Evolutionary conservation across 1,284 basidiomycete genomes (phyloP), one percentile per base, ranked within the genome.

Genomic region (Cerrena zonata): DNA sequence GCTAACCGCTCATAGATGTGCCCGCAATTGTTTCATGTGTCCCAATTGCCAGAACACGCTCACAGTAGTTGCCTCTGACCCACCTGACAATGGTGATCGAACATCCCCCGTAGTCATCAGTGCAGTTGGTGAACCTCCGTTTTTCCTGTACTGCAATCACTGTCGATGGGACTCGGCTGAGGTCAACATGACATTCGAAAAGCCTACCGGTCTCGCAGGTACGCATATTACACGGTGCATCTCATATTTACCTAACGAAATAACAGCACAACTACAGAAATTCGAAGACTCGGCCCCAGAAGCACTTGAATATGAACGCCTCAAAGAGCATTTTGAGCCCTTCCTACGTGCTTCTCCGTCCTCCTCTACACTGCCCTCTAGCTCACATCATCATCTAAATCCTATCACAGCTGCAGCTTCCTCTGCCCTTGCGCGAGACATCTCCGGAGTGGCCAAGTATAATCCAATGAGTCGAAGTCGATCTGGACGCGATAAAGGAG

Each of bases 1-100:
- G 21, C 37, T 43, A 36, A 36, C 34, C n/a, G n/a, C 27, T 25
- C 34, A 4, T 65, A 95, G 94, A 78, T 99, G 96, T 67, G 92
- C 94, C 11, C 80, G 96, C 47, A 98, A 96, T 64, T 99, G 96
- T 73, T 99, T 98, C 69, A 79, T 87, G 64, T 99, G 96, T 64
- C 96, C 96, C 2, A 84, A 83, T 61, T 99, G 95, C 69, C 78
- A 82, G 27, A 90, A 94, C 59, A 91, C 91, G 0, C 77, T 98
- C 3, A 84, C 89, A 13, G 85, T 94, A 10, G 89, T 95, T 15
- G 84, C 91, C 12, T 87, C 90, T 3, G 93, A 95, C 66, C 88
- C 90, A 15, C 80, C 84, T 49, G 83, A 86, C 52, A 64, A 73
- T 22, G 75, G 76, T 34, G 79, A 84, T 55, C 72, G 77, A 44